Conservation (phyloP, 495 filamentous ascomycete species). For the Mytilinidion resinicola region DNA sequence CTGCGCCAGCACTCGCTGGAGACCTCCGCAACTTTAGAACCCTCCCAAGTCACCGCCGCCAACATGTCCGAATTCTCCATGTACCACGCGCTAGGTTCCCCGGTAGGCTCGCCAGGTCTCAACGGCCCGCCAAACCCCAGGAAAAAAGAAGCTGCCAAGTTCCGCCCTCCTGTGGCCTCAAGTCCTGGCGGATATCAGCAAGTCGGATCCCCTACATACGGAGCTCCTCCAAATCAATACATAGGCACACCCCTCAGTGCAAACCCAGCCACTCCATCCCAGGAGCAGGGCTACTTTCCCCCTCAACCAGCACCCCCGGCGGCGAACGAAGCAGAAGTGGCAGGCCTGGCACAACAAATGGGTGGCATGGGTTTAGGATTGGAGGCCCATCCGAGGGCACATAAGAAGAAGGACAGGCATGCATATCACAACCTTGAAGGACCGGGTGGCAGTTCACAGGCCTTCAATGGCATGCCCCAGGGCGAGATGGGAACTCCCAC, state of each 20-base stretch:
- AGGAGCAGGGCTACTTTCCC: constrained; percentile 32
- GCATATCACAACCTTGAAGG: constrained; percentile 84
- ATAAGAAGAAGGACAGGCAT: constrained; percentile 91
- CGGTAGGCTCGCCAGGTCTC: too few relatives aligned
- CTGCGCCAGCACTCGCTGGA: background rate
- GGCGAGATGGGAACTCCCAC: constrained; percentile 49
- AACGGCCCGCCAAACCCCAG: constrained; percentile 56
- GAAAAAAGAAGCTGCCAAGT: constrained; percentile 53
- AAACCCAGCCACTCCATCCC: constrained; percentile 21
- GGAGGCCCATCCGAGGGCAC: constrained; percentile 50
- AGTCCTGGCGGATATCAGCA: constrained; percentile 58
- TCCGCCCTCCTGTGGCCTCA: constrained; percentile 46
- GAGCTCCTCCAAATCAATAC: constrained; percentile 37
- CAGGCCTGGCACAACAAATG: constrained; percentile 78
- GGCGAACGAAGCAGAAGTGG: constrained; percentile 39
- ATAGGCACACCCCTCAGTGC: constrained; percentile 34
- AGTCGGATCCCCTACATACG: constrained; percentile 45
- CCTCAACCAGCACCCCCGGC: constrained; percentile 12
- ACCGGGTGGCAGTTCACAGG: constrained; percentile 55
- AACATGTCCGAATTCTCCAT: constrained; percentile 70
- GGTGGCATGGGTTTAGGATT: constrained; percentile 64
- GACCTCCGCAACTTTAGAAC: background rate
- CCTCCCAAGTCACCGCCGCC: background rate
- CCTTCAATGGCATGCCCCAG: constrained; percentile 60
- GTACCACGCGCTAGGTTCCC: constrained; percentile 62